These are phyloP conservation scores for Leccinum imitatum DNA, from an alignment of 768 basidiomycete genomes.

Conservation along the genomic window DNA sequence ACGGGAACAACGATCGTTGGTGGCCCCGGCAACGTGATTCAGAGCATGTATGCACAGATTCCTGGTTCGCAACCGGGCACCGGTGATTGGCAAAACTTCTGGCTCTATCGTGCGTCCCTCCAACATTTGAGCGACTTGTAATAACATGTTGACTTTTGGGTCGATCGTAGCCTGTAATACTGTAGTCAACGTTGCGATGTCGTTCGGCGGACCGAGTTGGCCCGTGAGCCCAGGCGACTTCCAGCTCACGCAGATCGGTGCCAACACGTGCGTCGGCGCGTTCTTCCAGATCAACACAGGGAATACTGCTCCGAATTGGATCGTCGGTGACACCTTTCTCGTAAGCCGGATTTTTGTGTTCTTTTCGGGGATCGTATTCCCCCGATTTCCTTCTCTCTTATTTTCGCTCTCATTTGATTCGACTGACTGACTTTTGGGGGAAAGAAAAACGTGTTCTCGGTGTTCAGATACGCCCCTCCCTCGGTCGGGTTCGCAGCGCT, in stretches of 20 bases:
- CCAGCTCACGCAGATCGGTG: slow-evolving; percentile 55
- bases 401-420: neutral
- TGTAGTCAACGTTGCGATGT: slow-evolving; percentile 60
- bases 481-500: slow-evolving; percentile 85
- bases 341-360: slow-evolving; percentile 8
- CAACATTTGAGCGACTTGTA: neutral
- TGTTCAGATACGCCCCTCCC: slow-evolving; percentile 60
- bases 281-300: slow-evolving; percentile 71
- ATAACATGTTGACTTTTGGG: neutral
- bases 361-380: neutral
- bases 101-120: slow-evolving; percentile 61
- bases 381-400: neutral
- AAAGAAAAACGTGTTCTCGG: slow-evolving; percentile 90
- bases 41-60: slow-evolving; percentile 72
- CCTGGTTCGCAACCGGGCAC: slow-evolving; percentile 60
- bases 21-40: slow-evolving; percentile 64
- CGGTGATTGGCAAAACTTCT: slow-evolving; percentile 79
- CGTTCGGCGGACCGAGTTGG: slow-evolving; percentile 78
- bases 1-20: slow-evolving; percentile 95
- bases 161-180: slow-evolving; percentile 66
- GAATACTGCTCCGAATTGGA: slow-evolving; percentile 64
- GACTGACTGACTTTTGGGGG: neutral
- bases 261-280: slow-evolving; percentile 72
- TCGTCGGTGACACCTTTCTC: slow-evolving; percentile 89
- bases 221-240: slow-evolving; percentile 79